Percentiles rank a stretch among this genome's conserved stretches.
These are phyloP conservation scores for Epichloe sp. DNA, from an alignment of 2,329 filamentous ascomycete genomes.

Conservation along the genomic window DNA sequence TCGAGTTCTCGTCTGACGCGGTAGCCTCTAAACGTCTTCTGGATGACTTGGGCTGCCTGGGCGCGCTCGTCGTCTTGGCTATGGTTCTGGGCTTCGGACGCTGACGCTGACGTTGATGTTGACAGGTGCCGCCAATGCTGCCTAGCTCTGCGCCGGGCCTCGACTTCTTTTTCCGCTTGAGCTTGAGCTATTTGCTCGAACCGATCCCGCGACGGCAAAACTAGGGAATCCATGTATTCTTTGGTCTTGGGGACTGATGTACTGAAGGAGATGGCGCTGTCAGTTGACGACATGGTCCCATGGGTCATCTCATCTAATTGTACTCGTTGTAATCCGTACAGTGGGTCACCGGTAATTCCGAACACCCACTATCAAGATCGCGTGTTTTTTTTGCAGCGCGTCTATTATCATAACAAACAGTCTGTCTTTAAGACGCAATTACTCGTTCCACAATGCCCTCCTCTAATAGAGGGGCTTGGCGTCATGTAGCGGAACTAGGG, in stretches of 20 bases:
- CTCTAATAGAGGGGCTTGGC: not conserved
- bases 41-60: slow-evolving; percentile 43
- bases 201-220: slow-evolving; percentile 31
- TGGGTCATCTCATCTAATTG: not conserved
- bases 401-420: too few species aligned
- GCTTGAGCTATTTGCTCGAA: slow-evolving; percentile 35
- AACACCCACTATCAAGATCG: too few species aligned
- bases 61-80: slow-evolving; percentile 12
- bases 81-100: not conserved
- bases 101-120: slow-evolving; percentile 12
- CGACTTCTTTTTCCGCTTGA: slow-evolving; percentile 33
- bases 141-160: slow-evolving; percentile 27
- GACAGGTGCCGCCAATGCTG: slow-evolving; percentile 19
- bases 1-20: slow-evolving; percentile 56
- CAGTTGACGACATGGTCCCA: slow-evolving; percentile 2
- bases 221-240: slow-evolving; percentile 37
- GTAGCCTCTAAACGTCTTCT: slow-evolving; percentile 69
- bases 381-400: too few species aligned
- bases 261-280: slow-evolving; percentile 6
- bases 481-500: not conserved
- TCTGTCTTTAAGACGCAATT: too few species aligned
- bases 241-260: slow-evolving; percentile 16
- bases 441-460: not conserved
- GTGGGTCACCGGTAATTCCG: too few species aligned
- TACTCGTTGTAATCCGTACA: not conserved